phyloP scores from a whole-genome alignment of 306 rosid genomes.

The Cajanus cajan region DNA sequence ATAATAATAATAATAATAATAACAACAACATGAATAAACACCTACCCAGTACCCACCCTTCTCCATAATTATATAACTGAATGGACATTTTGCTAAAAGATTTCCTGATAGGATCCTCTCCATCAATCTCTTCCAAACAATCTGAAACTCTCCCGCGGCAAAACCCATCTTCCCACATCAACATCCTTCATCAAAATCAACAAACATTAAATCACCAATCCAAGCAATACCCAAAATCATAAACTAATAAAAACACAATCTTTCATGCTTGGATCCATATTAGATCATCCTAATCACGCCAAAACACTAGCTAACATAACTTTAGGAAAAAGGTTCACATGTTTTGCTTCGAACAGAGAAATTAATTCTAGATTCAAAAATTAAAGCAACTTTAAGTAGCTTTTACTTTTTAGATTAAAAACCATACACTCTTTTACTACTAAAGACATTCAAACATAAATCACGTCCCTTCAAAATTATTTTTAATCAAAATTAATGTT shows the following conservation, averaged over 20 bases:
- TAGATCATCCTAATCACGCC: neutral
- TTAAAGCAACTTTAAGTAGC: neutral
- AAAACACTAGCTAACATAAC: neutral
- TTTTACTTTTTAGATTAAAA: neutral
- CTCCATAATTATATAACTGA: conserved; percentile 97
- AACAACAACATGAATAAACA: conserved; percentile 39
- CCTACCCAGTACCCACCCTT: conserved; percentile 99
- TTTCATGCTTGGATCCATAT: neutral
- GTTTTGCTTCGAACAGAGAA: neutral
- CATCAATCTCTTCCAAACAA: conserved; percentile 73
- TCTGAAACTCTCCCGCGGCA: conserved; percentile 78
- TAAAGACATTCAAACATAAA: neutral
- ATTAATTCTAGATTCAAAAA: neutral
- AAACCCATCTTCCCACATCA: conserved; percentile 99
- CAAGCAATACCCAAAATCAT: conserved; percentile 2
- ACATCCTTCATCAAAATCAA: conserved; percentile 59
- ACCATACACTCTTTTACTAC: neutral
- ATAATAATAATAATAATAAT: conserved; percentile 21
- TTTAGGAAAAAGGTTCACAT: neutral
- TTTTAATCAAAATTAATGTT: neutral
- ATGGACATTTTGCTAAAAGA: conserved; percentile 97
- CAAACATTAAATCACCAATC: neutral
- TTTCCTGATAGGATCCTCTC: conserved; percentile 85
- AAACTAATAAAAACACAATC: neutral
- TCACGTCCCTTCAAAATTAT: neutral